Evolutionary conservation across 208 protist genomes (phyloP).

Genomic region (Angomonas deanei): DNA sequence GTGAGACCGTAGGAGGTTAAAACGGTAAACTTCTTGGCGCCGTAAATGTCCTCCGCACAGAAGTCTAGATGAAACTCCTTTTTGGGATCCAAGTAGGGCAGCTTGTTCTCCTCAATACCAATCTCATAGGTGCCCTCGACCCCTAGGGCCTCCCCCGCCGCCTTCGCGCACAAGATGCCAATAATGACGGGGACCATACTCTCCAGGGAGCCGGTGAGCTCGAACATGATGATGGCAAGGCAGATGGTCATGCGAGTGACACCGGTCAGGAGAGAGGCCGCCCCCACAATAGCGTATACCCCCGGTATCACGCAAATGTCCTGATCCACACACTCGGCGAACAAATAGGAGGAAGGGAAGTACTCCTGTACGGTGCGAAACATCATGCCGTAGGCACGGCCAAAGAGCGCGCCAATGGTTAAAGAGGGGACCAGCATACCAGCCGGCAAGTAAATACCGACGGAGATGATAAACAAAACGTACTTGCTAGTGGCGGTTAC

Average conservation of each 20-base stretch:
- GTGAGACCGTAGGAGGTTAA: slow-evolving; percentile 60
- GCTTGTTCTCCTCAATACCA: slow-evolving; percentile 62
- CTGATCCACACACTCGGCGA: slow-evolving; percentile 56
- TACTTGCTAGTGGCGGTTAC: slow-evolving; percentile 48
- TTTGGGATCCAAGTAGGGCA: slow-evolving; percentile 79
- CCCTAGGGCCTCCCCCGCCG: slow-evolving; percentile 61
- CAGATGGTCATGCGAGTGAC: slow-evolving; percentile 92
- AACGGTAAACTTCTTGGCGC: slow-evolving; percentile 38
- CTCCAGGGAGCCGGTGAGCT: slow-evolving; percentile 85
- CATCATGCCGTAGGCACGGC: slow-evolving; percentile 64
- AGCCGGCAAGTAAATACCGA: slow-evolving; percentile 69
- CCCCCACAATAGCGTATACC: slow-evolving; percentile 92
- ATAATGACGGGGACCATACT: slow-evolving; percentile 79
- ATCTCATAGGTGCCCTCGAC: slow-evolving; percentile 76
- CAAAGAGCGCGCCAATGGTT: slow-evolving; percentile 82
- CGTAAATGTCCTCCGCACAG: slow-evolving; percentile 51
- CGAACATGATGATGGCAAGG: slow-evolving; percentile 93
- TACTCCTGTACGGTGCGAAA: slow-evolving; percentile 53
- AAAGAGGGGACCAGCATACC: slow-evolving; percentile 92
- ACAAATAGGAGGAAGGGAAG: slow-evolving; percentile 44
- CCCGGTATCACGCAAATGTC: slow-evolving; percentile 79
- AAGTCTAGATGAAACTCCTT: slow-evolving; percentile 65
- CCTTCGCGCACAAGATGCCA: slow-evolving; percentile 62
- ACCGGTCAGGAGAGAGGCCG: slow-evolving; percentile 87
- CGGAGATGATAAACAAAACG: slow-evolving; percentile 48